Percentiles rank a stretch among this genome's conserved stretches.
These are phyloP conservation scores for Thermomucor indicae-seudaticae DNA, from an alignment of 371 early-diverging fungal species.

Conservation along the genomic window DNA sequence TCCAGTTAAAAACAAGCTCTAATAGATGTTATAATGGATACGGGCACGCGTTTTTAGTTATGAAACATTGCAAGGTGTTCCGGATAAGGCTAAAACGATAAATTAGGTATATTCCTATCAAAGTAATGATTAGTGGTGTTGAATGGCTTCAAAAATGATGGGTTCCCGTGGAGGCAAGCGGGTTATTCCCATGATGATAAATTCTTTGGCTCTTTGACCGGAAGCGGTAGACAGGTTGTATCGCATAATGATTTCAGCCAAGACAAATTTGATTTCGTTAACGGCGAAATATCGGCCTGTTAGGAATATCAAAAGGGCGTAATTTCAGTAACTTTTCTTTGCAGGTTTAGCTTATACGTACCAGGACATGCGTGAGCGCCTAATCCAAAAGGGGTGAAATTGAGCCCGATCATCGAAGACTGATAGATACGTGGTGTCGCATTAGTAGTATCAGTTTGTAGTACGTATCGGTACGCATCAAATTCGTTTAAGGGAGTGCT, in stretches of 20 bases:
- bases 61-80: too few species aligned
- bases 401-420: constrained; percentile 13
- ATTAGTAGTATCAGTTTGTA: constrained; percentile 2
- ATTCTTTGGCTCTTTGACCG: constrained; percentile 22
- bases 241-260: constrained; percentile 23
- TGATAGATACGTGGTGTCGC: too few species aligned
- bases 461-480: constrained; percentile 23
- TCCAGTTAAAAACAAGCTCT: too few species aligned
- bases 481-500: constrained; percentile 15
- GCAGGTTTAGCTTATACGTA: too few species aligned
- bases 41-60: too few species aligned
- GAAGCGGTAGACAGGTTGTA: constrained; percentile 19
- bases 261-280: constrained; percentile 38
- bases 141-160: constrained; percentile 14
- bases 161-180: constrained; percentile 24
- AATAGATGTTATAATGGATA: too few species aligned
- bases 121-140: too few species aligned
- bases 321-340: too few species aligned
- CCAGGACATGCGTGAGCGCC: constrained; percentile 48
- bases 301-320: too few species aligned
- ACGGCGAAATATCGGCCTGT: constrained; percentile 47
- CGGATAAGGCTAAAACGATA: too few species aligned
- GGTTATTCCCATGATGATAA: constrained; percentile 24
- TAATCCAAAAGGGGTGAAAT: constrained; percentile 22
- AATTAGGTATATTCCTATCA: too few species aligned